phyloP scores from a whole-genome alignment of 345 rosid genomes.

The Aquilaria malaccensis region DNA sequence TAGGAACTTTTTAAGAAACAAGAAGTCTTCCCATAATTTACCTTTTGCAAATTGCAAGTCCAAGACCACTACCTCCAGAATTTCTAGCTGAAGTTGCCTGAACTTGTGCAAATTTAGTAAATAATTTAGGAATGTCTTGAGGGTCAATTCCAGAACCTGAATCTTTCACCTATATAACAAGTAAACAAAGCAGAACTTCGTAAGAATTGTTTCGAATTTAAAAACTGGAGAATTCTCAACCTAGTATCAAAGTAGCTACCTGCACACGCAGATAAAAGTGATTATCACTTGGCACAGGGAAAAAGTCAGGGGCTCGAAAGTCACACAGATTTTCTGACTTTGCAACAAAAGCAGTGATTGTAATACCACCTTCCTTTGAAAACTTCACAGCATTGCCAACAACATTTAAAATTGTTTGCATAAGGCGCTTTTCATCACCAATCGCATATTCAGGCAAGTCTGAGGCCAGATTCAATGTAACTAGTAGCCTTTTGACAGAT shows the following conservation, averaged over 20 bases:
- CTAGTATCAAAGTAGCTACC: conserved; percentile 38
- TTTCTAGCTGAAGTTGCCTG: conserved; percentile 58
- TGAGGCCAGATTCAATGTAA: conserved; percentile 66
- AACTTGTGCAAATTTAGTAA: conserved; percentile 85
- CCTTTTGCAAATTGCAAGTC: conserved; percentile 99
- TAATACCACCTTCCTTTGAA: conserved; percentile 78
- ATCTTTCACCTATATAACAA: conserved; percentile 75
- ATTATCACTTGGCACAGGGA: conserved; percentile 53
- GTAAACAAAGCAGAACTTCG: conserved; percentile 1
- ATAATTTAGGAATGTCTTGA: conserved; percentile 78
- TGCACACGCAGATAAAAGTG: conserved; percentile 84
- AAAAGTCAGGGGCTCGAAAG: conserved; percentile 58
- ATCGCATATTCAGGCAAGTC: conserved; percentile 82
- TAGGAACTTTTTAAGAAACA: neutral
- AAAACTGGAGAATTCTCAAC: conserved; percentile 3
- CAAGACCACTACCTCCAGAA: conserved; percentile 90
- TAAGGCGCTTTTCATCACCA: conserved; percentile 91
- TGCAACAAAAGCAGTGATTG: conserved; percentile 66
- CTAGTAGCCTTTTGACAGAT: conserved; percentile 65
- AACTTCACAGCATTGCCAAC: conserved; percentile 97
- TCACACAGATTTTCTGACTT: conserved; percentile 61
- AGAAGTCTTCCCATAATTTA: conserved; percentile 13
- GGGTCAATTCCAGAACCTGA: conserved; percentile 78
- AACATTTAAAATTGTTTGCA: conserved; percentile 79
- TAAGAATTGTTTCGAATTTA: neutral